A percentile compares a stretch with the other conserved stretches of the same genome.
phyloP scores from a whole-genome alignment of 2,329 filamentous ascomycete species.

The Alternaria infectoria region DNA sequence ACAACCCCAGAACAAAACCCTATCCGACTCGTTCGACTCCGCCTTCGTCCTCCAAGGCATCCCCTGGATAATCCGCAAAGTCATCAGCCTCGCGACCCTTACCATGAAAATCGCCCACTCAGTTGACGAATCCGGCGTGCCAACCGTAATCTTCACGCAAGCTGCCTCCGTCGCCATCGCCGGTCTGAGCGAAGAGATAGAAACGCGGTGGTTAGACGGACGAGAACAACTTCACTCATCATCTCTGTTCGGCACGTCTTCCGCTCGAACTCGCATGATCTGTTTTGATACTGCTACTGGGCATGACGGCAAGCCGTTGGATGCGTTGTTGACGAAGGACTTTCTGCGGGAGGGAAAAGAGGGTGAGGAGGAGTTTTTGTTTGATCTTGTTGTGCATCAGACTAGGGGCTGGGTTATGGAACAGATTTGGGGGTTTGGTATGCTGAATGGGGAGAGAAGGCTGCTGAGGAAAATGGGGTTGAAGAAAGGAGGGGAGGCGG shows the following conservation, averaged over 20 bases:
- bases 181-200: background rate
- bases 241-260: background rate
- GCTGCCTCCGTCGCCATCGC: background rate
- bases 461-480: background rate
- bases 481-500: background rate
- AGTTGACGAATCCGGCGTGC: background rate
- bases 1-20: background rate
- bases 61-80: background rate
- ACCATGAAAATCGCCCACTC: background rate
- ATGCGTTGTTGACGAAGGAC: background rate
- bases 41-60: background rate
- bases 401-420: background rate
- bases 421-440: background rate
- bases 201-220: background rate
- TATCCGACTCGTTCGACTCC: background rate
- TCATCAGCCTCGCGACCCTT: background rate
- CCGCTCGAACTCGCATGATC: background rate
- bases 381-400: background rate
- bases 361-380: background rate
- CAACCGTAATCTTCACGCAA: background rate
- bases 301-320: background rate
- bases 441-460: background rate
- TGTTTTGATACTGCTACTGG: background rate
- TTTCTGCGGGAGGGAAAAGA: background rate
- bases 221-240: background rate